Percentiles rank a stretch among this genome's conserved stretches.
phyloP scores from a whole-genome alignment of 2,329 filamentous ascomycete genomes.

The Pestalotiopsis sp. region DNA sequence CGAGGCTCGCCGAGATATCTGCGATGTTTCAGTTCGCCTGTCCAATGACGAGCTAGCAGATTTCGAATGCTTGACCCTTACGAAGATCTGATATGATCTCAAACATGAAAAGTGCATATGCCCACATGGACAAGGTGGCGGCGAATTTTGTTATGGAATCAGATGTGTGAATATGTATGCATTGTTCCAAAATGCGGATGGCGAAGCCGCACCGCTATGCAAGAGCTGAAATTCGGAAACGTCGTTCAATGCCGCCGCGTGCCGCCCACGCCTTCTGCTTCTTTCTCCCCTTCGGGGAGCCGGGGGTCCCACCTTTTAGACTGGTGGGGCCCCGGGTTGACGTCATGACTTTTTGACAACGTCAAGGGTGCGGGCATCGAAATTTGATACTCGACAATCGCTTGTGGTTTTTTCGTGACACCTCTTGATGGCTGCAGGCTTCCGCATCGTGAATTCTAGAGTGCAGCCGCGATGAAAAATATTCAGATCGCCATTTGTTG shows the following conservation, averaged over 20 bases:
- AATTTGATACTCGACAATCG: background rate
- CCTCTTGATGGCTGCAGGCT: background rate
- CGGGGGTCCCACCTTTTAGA: constrained; percentile 1
- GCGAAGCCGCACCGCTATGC: background rate
- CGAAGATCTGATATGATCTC: no score
- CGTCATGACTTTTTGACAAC: background rate
- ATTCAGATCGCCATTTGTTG: no score
- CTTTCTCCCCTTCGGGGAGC: background rate
- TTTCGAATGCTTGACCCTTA: no score
- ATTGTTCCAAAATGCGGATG: background rate
- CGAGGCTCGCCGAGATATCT: background rate
- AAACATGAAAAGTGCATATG: no score
- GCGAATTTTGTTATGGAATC: no score
- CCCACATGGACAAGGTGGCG: no score
- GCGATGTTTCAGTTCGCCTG: background rate
- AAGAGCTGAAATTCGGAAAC: no score
- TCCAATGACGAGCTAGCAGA: background rate
- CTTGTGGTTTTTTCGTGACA: background rate
- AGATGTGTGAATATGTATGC: no score
- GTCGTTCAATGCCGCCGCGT: no score
- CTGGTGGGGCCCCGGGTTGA: constrained; percentile 1
- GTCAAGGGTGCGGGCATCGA: background rate
- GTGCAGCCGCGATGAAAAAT: background rate
- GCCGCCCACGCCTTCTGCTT: no score
- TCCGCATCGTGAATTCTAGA: background rate